Base-by-base conservation (phyloP, 345 rosid species). In the Gossypium thurberi region DNA sequence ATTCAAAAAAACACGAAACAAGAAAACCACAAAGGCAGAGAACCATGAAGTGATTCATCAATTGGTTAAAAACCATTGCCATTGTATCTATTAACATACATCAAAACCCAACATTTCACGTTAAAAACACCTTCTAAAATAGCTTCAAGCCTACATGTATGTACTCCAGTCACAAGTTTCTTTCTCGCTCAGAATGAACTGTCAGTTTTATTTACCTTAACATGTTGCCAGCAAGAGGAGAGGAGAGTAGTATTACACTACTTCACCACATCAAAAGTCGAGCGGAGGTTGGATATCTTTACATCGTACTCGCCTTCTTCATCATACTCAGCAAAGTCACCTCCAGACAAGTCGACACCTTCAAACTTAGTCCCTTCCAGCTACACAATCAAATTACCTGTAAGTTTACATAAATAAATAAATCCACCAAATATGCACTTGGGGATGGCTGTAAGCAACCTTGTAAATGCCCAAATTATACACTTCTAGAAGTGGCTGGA, bases 291-390 rank as follows among this genome's bases (percentile, higher is more conserved):
- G 9, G 98, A 94, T 70, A 94, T 89, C 97, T 90, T 91, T 20
- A 90, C 96, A 0, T 91, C 90, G 76, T 87, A 90, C 84, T 84
- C 90, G 23, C 97, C 96, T 77, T 91, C 87, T 87, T 90, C 97
- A 65, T 91, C 94, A 10, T 94, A 91, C 47, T 94, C 97, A 9
- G 86, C 74, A 46, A 82, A 89, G 37, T 91, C 96, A 8, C 81
- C 98, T 10, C 79, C 90, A 28, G 93, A 91, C 83, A 91, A 81
- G 79, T 94, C 98, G 48, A 91, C 80, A 40, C 62, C 81, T 56
- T 88, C 93, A 73, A 81, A 94, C 72, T 82, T 84, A 42, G 92
- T 86, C 69, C 97, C 97, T 50, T 79, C 81, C 74, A 74, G 28
- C 94, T 91, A 72, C 79, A 69, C 46, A 73, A 78, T 57, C 20